Conservation (phyloP, 495 filamentous ascomycete species). For the Penicillium turbatum region DNA sequence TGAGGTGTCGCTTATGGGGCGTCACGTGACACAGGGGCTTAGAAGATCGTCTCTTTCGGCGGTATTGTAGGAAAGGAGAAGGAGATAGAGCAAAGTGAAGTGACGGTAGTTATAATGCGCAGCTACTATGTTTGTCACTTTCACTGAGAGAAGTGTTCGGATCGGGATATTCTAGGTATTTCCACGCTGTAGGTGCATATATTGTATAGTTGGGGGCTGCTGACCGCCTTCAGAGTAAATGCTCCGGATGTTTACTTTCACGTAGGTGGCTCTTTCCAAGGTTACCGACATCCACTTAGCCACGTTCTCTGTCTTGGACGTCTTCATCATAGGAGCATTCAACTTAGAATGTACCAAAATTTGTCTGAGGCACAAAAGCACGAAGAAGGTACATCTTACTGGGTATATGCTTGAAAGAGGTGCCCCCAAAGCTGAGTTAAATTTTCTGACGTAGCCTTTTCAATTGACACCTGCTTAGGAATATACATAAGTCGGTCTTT, state of each 20-base stretch:
- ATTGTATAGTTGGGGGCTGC: not conserved
- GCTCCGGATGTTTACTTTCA: not conserved
- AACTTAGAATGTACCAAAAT: no score
- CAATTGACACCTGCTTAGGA: no score
- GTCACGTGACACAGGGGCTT: slow-evolving; percentile 37
- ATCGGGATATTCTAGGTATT: no score
- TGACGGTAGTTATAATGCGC: not conserved
- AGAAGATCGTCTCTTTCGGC: not conserved
- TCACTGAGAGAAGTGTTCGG: not conserved
- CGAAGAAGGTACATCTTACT: no score
- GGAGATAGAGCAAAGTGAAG: not conserved
- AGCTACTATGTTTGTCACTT: not conserved
- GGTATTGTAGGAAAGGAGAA: not conserved
- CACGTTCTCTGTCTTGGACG: no score
- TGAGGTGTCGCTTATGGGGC: slow-evolving; percentile 47
- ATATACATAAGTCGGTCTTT: no score
- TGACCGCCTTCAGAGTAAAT: not conserved
- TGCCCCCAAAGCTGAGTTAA: no score
- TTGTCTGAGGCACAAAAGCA: no score
- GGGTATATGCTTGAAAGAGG: no score
- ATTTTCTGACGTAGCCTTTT: no score
- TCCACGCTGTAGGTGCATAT: no score
- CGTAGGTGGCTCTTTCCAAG: not conserved
- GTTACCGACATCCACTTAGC: not conserved
- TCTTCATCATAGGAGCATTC: no score